Base-by-base conservation (phyloP, 768 basidiomycete genomes). In the Boletus barrowsii region DNA sequence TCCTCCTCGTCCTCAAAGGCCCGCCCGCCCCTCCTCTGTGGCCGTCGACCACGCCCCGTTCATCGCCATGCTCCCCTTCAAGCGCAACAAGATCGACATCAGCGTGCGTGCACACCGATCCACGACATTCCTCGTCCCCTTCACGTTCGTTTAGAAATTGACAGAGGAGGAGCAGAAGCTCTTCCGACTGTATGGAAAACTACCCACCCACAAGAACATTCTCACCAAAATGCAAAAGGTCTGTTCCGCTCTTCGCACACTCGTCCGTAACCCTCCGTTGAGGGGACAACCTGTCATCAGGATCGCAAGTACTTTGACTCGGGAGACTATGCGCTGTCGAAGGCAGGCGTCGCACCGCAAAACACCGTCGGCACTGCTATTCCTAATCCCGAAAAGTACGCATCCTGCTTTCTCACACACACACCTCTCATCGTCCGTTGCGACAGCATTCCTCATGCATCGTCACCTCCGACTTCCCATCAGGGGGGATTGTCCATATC, bases 251-350 rank as follows among this genome's bases (percentile, higher is more conserved):
- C 42, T 20, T 26, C 11, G 18, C 41, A 49, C 35, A 39, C 35
- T 29, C n/a, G 52, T 42, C 33, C 52, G 24, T 39, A 20, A 37
- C 26, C 37, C 57, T 50, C 53, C 49, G 36, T 26, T 51, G 43
- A 57, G 47, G 57, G 41, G 51, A 39, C 37, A 30, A 15, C 51
- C 53, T 58, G n/a, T 43, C 22, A 49, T 36, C 62, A 98, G 95
- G 96, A 99, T 68, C 90, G 97, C 66, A 98, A 98, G 74, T 99
- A 93, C 76, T 99, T 99, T 72, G 97, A 98, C 75, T 98, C 96
- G 52, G 97, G 97, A 54, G 97, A 99, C 72, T 98, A 98, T 67
- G 95, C 95, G 30, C 79, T 99, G 61, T 93, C 93, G 47, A 98
- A 98, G 72, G 97, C 97, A 3, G 90, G 97, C 26, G 86, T 88